Evolutionary conservation across 2,329 filamentous ascomycete genomes (phyloP).

Genomic region (Aspergillus aculeatinus): DNA sequence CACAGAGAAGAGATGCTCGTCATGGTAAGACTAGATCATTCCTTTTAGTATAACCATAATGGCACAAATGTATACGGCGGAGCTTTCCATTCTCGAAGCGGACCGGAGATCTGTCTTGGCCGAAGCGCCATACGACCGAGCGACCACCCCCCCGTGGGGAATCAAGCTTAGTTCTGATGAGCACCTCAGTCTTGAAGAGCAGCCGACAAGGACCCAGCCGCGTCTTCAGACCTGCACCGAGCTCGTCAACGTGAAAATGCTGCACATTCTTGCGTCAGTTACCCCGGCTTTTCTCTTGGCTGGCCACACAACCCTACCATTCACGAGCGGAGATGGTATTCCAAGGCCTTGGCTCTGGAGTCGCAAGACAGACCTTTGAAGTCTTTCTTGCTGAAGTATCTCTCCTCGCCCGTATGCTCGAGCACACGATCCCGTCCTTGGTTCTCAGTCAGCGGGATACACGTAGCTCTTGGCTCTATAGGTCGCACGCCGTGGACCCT

Average conservation of each 20-base stretch:
- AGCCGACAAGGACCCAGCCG: neutral
- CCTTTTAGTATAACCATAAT: no score
- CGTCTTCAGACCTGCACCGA: no score
- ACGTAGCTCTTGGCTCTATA: neutral
- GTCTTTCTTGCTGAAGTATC: neutral
- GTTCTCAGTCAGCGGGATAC: neutral
- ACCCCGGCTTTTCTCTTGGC: neutral
- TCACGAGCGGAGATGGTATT: neutral
- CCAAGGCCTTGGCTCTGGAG: neutral
- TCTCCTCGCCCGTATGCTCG: neutral
- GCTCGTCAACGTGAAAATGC: neutral
- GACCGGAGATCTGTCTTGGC: neutral
- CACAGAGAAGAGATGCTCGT: no score
- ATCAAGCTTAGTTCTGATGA: neutral
- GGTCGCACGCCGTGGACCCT: neutral
- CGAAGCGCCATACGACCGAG: neutral
- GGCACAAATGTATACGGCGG: neutral
- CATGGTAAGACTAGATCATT: no score
- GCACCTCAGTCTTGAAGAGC: neutral
- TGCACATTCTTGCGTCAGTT: neutral
- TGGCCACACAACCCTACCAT: neutral
- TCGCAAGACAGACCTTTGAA: no score
- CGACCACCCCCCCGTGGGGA: neutral
- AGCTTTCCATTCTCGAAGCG: slow-evolving; percentile 1
- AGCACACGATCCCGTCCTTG: neutral